Evolutionary conservation across 371 early-diverging fungal genomes (phyloP).

Genomic region (Mortierella sp.): DNA sequence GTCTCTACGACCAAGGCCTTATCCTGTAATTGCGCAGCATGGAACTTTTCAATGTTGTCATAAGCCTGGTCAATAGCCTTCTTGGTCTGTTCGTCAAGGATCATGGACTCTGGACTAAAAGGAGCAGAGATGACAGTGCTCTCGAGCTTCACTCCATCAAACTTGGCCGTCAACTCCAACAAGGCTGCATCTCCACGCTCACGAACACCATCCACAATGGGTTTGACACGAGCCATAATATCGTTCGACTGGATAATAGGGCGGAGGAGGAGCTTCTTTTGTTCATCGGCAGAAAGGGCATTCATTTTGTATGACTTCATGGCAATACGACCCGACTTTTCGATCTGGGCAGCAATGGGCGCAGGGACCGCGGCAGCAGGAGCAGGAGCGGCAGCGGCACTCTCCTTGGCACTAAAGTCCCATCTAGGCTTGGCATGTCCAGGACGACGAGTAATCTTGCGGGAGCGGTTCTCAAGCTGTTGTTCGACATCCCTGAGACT

Average conservation of each 20-base stretch:
- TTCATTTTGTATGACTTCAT: constrained; percentile 70
- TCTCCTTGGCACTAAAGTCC: constrained; percentile 44
- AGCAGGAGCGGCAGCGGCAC: constrained; percentile 30
- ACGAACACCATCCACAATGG: constrained; percentile 90
- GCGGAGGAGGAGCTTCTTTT: constrained; percentile 78
- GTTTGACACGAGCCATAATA: constrained; percentile 86
- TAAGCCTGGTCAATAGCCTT: constrained; percentile 95
- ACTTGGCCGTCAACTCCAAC: constrained; percentile 85
- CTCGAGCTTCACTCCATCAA: constrained; percentile 86
- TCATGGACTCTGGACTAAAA: constrained; percentile 76
- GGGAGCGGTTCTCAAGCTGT: constrained; percentile 83
- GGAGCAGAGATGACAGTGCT: constrained; percentile 85
- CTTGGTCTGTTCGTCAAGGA: constrained; percentile 74
- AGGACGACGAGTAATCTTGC: constrained; percentile 90
- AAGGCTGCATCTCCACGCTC: constrained; percentile 89
- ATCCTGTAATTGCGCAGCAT: constrained; percentile 88
- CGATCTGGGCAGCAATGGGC: constrained; percentile 35
- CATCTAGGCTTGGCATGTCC: constrained; percentile 93
- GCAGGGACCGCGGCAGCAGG: constrained; percentile 30
- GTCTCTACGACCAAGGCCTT: constrained; percentile 87
- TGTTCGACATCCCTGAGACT: constrained; percentile 86
- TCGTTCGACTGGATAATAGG: constrained; percentile 93
- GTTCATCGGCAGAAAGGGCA: constrained; percentile 59
- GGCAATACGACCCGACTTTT: constrained; percentile 61
- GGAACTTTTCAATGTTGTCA: constrained; percentile 93